Percentiles rank a stretch among this genome's conserved stretches.
phyloP scores from a whole-genome alignment of 495 filamentous ascomycete species.

The Paragyromitra xinjiangensis region DNA sequence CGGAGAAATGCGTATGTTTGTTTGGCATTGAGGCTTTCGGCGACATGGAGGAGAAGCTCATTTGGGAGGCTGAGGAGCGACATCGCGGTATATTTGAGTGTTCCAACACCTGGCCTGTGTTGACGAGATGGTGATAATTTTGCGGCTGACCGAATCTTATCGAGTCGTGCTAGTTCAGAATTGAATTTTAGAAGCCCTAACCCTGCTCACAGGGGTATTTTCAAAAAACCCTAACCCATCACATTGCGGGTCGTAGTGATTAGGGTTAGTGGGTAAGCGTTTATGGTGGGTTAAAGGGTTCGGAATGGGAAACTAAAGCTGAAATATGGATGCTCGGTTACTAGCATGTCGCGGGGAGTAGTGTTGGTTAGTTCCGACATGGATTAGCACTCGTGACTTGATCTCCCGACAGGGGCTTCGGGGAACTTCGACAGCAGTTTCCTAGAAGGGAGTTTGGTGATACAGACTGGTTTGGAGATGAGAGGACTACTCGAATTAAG shows the following conservation, averaged over 20 bases:
- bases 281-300: background rate
- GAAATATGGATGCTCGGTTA: background rate
- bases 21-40: conserved; percentile 35
- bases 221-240: conserved; percentile 2
- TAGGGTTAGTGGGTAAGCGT: background rate
- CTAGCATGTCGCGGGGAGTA: background rate
- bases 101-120: conserved; percentile 33
- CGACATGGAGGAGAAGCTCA: conserved; percentile 50
- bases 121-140: conserved; percentile 21
- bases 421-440: background rate
- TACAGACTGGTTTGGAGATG: background rate
- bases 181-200: conserved; percentile 6
- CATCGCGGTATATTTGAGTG: conserved; percentile 23
- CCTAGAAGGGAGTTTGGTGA: background rate
- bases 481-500: background rate
- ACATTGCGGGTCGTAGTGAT: background rate
- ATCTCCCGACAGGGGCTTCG: background rate
- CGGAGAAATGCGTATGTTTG: conserved; percentile 44
- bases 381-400: conserved; percentile 14
- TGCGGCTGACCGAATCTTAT: conserved; percentile 19
- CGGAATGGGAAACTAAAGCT: background rate
- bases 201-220: background rate
- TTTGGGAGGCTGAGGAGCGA: conserved; percentile 52
- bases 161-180: background rate
- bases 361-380: background rate